Percentiles rank a stretch among this genome's conserved stretches.
Conservation (phyloP, 2,329 filamentous ascomycete species). For the Xylariaceae sp. region DNA sequence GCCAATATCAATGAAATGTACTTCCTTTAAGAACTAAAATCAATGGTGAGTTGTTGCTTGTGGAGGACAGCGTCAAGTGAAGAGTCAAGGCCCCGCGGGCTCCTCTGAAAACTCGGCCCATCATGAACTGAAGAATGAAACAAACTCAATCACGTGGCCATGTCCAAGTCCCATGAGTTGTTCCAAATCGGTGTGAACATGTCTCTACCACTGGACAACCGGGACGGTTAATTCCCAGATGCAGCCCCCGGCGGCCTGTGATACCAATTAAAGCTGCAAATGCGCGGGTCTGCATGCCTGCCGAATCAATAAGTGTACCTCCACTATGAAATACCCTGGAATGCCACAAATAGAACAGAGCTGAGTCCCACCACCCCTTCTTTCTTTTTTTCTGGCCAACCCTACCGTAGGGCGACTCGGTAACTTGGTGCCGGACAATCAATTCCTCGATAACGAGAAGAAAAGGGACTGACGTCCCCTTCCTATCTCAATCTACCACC, state of each 20-base stretch:
- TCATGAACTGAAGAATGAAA: conserved; percentile 14
- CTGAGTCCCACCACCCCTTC: conserved; percentile 18
- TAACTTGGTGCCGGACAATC: conserved; percentile 13
- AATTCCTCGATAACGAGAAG: conserved; percentile 8
- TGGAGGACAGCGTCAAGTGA: not conserved
- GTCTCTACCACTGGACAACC: conserved; percentile 6
- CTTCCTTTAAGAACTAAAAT: conserved; percentile 20
- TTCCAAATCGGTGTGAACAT: conserved; percentile 5
- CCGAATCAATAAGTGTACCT: conserved; percentile 9
- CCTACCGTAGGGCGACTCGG: conserved; percentile 9
- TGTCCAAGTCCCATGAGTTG: not conserved
- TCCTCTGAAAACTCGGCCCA: conserved; percentile 3
- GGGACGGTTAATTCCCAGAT: conserved; percentile 4
- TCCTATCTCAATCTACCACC: not conserved
- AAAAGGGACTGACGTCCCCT: conserved; percentile 9
- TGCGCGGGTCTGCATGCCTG: conserved; percentile 6
- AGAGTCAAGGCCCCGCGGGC: not conserved
- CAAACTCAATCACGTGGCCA: conserved; percentile 15
- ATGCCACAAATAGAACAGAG: conserved; percentile 23
- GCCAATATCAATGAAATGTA: conserved; percentile 24
- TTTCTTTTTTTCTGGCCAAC: conserved; percentile 6
- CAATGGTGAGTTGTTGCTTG: conserved; percentile 20
- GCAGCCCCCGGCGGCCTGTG: conserved; percentile 10
- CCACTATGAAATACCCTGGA: conserved; percentile 11
- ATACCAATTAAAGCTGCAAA: conserved; percentile 13